phyloP scores from a whole-genome alignment of 2,329 filamentous ascomycete species.

The Plectosphaerella plurivora region DNA sequence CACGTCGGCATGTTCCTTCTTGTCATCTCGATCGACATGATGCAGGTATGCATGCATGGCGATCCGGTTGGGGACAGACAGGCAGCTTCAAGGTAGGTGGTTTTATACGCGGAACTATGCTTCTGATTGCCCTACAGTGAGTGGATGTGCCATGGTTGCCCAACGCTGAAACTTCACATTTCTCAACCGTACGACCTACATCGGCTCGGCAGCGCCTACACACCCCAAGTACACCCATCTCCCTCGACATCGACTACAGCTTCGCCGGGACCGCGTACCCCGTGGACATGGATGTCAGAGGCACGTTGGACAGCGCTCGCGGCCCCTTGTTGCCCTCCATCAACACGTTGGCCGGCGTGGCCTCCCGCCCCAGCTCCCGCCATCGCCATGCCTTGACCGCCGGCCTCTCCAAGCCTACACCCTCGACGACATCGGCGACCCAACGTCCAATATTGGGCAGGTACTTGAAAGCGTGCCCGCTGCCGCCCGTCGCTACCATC shows the following conservation, averaged over 20 bases:
- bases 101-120: too few species aligned
- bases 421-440: constrained; percentile 46
- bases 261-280: not conserved
- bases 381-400: constrained; percentile 16
- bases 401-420: constrained; percentile 22
- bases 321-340: constrained; percentile 13
- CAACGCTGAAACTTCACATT: too few species aligned
- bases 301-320: constrained; percentile 12
- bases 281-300: constrained; percentile 3
- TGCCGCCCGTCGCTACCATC: constrained; percentile 57
- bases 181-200: too few species aligned
- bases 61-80: too few species aligned
- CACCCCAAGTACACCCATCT: too few species aligned
- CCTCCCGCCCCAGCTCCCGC: constrained; percentile 6
- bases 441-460: constrained; percentile 52
- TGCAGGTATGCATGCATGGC: too few species aligned
- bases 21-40: too few species aligned
- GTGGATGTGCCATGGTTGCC: too few species aligned
- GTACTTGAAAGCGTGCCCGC: constrained; percentile 60
- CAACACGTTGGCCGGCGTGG: constrained; percentile 8
- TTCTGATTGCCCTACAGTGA: too few species aligned
- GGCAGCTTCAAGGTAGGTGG: too few species aligned
- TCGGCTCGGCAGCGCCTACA: too few species aligned
- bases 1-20: too few species aligned
- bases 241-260: not conserved